phyloP scores from a whole-genome alignment of 345 rosid genomes.

The Ailanthus altissimus region DNA sequence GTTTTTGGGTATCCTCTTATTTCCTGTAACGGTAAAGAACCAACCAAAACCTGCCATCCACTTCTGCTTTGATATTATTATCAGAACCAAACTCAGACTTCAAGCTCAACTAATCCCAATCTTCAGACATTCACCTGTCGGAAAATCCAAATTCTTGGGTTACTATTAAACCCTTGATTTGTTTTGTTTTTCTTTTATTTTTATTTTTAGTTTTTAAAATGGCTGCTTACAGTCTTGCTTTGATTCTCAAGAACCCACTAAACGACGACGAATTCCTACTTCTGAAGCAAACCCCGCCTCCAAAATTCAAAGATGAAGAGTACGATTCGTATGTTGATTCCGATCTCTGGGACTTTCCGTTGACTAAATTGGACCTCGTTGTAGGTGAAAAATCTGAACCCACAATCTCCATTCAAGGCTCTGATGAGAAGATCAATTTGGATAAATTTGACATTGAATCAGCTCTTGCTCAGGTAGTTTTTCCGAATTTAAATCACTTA shows the following conservation, averaged over 20 bases:
- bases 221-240: constrained; percentile 53
- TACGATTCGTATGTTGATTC: constrained; percentile 75
- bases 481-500: neutral
- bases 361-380: constrained; percentile 34
- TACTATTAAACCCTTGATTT: neutral
- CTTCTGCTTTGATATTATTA: no score
- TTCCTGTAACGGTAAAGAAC: no score
- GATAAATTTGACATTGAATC: constrained; percentile 46
- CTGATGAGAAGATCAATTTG: constrained; percentile 39
- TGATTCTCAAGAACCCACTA: constrained; percentile 42
- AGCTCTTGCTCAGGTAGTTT: constrained; percentile 47
- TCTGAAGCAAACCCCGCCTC: constrained; percentile 61
- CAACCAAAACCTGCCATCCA: no score
- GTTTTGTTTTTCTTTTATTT: neutral
- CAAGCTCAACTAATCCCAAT: no score
- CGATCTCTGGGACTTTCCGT: constrained; percentile 87
- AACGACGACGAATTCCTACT: constrained; percentile 52
- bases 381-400: constrained; percentile 31
- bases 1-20: no score
- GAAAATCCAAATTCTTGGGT: neutral
- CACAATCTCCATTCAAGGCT: constrained; percentile 25
- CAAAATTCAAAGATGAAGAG: constrained; percentile 52
- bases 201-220: constrained; percentile 19
- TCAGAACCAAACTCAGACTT: no score
- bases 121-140: neutral